These are phyloP conservation scores for Geotrichum restrictum DNA, from an alignment of 1,139 yeast genomes.

Conservation along the genomic window DNA sequence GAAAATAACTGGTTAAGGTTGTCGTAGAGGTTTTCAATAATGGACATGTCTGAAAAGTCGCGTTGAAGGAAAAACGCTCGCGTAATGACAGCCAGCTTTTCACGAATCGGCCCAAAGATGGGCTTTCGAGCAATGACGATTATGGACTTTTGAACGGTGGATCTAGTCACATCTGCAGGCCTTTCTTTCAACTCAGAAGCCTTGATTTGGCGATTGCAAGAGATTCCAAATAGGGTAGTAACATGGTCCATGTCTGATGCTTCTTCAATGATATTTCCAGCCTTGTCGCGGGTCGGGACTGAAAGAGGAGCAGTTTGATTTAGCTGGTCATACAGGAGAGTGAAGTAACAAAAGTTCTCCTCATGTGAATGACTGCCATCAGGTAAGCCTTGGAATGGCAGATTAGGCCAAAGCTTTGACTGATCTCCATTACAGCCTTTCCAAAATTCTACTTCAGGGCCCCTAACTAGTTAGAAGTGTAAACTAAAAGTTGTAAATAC, in stretches of 20 bases:
- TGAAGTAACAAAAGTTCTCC: slow-evolving; percentile 89
- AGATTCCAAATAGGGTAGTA: slow-evolving; percentile 84
- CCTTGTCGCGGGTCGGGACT: slow-evolving; percentile 38
- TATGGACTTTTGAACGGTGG: slow-evolving; percentile 86
- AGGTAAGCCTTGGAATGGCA: slow-evolving; percentile 92
- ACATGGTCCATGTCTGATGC: slow-evolving; percentile 44
- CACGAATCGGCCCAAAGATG: slow-evolving; percentile 76
- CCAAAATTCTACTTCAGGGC: slow-evolving; percentile 96
- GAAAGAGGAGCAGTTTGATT: slow-evolving; percentile 48
- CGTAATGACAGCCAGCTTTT: slow-evolving; percentile 84
- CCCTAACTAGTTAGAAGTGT: slow-evolving; percentile 43
- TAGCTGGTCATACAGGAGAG: slow-evolving; percentile 66
- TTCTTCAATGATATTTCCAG: slow-evolving; percentile 35
- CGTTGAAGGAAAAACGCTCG: slow-evolving; percentile 79
- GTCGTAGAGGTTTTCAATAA: slow-evolving; percentile 69
- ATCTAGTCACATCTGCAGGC: slow-evolving; percentile 70
- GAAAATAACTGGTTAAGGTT: slow-evolving; percentile 53
- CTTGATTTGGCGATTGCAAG: slow-evolving; percentile 82
- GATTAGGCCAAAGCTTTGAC: slow-evolving; percentile 67
- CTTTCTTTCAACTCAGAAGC: slow-evolving; percentile 56
- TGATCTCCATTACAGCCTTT: slow-evolving; percentile 58
- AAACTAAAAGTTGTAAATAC: not conserved
- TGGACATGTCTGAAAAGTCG: slow-evolving; percentile 63
- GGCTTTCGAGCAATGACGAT: slow-evolving; percentile 88
- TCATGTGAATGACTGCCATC: slow-evolving; percentile 92